phyloP scores from a whole-genome alignment of 2,329 filamentous ascomycete genomes.

The Zarea fungicola region DNA sequence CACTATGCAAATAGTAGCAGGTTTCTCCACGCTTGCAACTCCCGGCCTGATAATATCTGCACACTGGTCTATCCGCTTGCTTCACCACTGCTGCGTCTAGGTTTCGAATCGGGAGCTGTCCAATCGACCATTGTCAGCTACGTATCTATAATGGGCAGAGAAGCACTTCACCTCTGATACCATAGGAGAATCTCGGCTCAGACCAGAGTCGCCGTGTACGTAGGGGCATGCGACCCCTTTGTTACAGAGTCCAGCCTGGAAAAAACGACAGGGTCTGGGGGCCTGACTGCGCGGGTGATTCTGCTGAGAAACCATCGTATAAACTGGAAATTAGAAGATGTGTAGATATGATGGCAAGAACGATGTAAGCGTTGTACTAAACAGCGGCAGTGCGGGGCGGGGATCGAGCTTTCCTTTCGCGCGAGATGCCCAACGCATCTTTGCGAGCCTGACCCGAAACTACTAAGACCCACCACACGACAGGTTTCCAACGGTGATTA shows the following conservation, averaged over 20 bases:
- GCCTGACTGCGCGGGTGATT: too few relatives aligned
- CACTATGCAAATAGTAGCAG: neutral
- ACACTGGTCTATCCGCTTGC: neutral
- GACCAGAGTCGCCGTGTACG: neutral
- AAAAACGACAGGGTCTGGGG: neutral
- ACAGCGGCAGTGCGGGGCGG: too few relatives aligned
- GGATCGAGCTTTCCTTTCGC: too few relatives aligned
- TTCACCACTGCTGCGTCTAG: neutral
- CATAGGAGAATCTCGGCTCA: neutral
- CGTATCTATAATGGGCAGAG: neutral
- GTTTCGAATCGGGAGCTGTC: neutral
- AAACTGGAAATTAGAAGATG: too few relatives aligned
- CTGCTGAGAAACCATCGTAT: too few relatives aligned
- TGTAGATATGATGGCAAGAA: too few relatives aligned
- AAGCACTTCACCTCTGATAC: neutral
- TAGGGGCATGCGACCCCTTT: neutral
- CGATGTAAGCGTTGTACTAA: too few relatives aligned
- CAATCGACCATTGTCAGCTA: neutral
- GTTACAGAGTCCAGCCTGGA: neutral
- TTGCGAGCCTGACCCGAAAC: too few relatives aligned
- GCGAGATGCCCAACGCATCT: too few relatives aligned
- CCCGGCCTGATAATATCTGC: neutral
- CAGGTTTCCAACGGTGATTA: too few relatives aligned
- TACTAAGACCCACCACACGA: too few relatives aligned
- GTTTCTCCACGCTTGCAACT: neutral